Conservation (phyloP, 768 basidiomycete species). For the Leccinum incarnatum region DNA sequence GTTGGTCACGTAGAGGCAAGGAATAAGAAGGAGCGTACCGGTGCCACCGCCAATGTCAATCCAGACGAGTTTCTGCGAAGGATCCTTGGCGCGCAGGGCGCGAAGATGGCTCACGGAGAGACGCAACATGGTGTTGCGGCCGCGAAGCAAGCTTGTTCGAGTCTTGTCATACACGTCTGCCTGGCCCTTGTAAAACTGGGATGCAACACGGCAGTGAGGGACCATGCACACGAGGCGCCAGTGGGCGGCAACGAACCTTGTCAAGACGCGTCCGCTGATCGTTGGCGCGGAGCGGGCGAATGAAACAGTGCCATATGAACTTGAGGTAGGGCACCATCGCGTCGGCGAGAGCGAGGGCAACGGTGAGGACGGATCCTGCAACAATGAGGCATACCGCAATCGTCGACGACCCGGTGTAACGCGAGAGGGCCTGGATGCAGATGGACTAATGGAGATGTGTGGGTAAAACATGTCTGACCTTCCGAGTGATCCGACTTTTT, state of each 20-base stretch:
- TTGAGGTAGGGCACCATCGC: conserved; percentile 40
- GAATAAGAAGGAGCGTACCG: conserved; percentile 29
- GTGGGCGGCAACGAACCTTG: conserved; percentile 29
- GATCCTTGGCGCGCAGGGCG: conserved; percentile 39
- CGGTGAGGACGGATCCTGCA: conserved; percentile 19
- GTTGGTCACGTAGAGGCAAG: not conserved
- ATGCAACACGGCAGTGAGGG: not conserved
- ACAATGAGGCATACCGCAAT: conserved; percentile 29
- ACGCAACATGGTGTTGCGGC: conserved; percentile 68
- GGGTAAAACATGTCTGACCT: not conserved
- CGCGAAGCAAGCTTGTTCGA: conserved; percentile 56
- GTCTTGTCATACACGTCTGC: conserved; percentile 74
- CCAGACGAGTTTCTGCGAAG: conserved; percentile 60
- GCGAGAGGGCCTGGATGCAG: conserved; percentile 12
- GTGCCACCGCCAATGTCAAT: conserved; percentile 80
- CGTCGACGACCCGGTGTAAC: conserved; percentile 30
- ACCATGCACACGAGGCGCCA: not conserved
- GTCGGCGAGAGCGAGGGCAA: conserved; percentile 20
- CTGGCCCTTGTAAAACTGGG: conserved; percentile 63
- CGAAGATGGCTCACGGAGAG: conserved; percentile 63
- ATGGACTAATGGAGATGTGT: not conserved
- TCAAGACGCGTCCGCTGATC: conserved; percentile 46
- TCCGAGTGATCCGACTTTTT: not conserved
- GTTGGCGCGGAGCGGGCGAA: conserved; percentile 38
- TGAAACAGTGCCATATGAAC: conserved; percentile 49